Evolutionary conservation across 1,284 basidiomycete species (phyloP), one percentile per base, ranked within the genome.

Genomic region (Vanrija sp.): DNA sequence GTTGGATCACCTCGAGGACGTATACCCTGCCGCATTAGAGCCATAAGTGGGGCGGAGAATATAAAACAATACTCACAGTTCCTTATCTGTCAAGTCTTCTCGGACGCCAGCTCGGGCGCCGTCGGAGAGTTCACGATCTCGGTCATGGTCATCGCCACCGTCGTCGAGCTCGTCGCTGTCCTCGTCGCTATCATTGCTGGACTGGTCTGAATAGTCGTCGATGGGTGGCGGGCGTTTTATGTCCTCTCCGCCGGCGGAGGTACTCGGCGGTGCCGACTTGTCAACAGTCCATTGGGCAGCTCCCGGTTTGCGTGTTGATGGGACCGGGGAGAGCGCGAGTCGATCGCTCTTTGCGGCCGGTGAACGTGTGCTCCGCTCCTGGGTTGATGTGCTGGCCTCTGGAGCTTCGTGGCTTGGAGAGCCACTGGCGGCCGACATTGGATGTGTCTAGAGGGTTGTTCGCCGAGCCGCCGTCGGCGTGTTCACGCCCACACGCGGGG

Each of bases 1-100:
- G 84, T 69, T 95, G 90, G 5, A 89, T 82, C 61, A 93, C 83
- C 62, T 88, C 84, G 38, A 94, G 81, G 12, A 85, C 83, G 72
- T 91, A 93, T 65, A 85, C 80, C 68, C 89, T 90, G 68, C 31
- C 22, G 23, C 7, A 14, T 10, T 16, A n/a, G 24, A 35, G 38
- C 22, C 25, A 51, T 49, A 45, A 27, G 16, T 53, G 45, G 19
- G 45, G 51, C 23, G 39, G 41, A n/a, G 50, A 20, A 38, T 43
- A 41, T 23, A 39, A 23, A 12, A 24, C 46, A 44, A 36, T 20
- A 43, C 48, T 35, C 41, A 49, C 48, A 49, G 41, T 7, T 49
- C 48, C 41, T 49, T 35, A 20, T 36, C 38, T 16, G 23, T 39
- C 43, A 18, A 45, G 19, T 12, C n/a, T 31, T 37, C 27, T 42